A percentile compares a stretch with the other conserved stretches of the same genome.
These are phyloP conservation scores for Lactarius trivialis DNA, from an alignment of 768 basidiomycete genomes.

Conservation along the genomic window DNA sequence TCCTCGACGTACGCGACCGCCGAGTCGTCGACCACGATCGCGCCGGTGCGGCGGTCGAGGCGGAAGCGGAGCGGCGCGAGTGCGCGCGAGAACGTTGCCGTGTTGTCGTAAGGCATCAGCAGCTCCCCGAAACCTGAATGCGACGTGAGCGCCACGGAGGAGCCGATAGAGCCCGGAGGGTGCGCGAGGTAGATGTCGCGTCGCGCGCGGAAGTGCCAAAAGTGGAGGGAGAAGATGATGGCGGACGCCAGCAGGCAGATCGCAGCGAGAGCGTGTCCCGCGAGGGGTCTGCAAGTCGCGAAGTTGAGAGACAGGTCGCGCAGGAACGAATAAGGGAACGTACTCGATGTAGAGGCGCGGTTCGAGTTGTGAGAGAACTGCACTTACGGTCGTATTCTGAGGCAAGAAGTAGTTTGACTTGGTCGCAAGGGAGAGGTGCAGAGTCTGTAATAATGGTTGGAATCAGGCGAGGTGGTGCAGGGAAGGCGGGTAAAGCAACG, in stretches of 20 bases:
- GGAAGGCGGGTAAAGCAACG: slow-evolving; percentile 23
- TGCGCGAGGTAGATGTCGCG: slow-evolving; percentile 18
- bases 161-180: slow-evolving; percentile 14
- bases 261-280: slow-evolving; percentile 44
- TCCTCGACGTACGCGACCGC: background rate
- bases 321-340: slow-evolving; percentile 24
- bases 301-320: background rate
- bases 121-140: slow-evolving; percentile 22
- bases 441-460: slow-evolving; percentile 36
- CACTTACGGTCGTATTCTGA: slow-evolving; percentile 34
- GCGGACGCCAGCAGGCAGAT: slow-evolving; percentile 44
- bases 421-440: slow-evolving; percentile 51
- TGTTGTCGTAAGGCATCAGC: slow-evolving; percentile 15
- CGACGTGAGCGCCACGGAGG: slow-evolving; percentile 13
- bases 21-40: slow-evolving; percentile 20
- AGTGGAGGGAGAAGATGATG: slow-evolving; percentile 42
- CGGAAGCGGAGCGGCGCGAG: slow-evolving; percentile 18
- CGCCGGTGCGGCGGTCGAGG: slow-evolving; percentile 22
- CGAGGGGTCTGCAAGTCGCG: slow-evolving; percentile 39
- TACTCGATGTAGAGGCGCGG: slow-evolving; percentile 57
- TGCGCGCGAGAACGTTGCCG: background rate
- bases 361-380: slow-evolving; percentile 35
- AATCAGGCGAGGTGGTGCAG: background rate
- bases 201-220: slow-evolving; percentile 31
- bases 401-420: slow-evolving; percentile 53